Percentiles rank a stretch among this genome's conserved stretches.
Conservation (phyloP, 2,329 filamentous ascomycete species). For the Aspergillus sp. region DNA sequence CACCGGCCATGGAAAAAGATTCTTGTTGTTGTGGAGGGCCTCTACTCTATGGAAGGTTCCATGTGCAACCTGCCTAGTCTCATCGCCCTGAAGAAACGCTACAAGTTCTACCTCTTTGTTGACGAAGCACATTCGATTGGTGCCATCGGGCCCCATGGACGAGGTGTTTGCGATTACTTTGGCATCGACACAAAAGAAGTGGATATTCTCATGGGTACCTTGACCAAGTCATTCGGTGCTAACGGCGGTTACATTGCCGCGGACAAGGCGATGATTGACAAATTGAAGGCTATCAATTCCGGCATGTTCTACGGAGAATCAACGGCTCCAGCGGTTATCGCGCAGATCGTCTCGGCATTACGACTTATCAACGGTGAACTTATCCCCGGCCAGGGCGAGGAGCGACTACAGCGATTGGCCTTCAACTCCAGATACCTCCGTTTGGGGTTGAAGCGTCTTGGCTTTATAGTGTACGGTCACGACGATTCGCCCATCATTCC, state of each 20-base stretch:
- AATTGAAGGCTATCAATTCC: slow-evolving; percentile 83
- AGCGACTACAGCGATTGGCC: slow-evolving; percentile 90
- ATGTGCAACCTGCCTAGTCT: slow-evolving; percentile 97
- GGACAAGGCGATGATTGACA: slow-evolving; percentile 89
- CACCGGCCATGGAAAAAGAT: slow-evolving; percentile 99
- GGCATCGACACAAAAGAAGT: slow-evolving; percentile 84
- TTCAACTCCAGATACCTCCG: slow-evolving; percentile 99
- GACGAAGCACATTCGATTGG: slow-evolving; percentile 97
- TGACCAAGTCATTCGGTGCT: slow-evolving; percentile 97
- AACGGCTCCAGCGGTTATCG: slow-evolving; percentile 82
- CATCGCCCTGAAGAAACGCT: slow-evolving; percentile 84
- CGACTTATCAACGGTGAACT: slow-evolving; percentile 89
- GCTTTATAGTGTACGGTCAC: slow-evolving; percentile 95
- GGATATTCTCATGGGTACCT: slow-evolving; percentile 95
- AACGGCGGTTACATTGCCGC: slow-evolving; percentile 95
- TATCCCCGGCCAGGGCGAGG: slow-evolving; percentile 87
- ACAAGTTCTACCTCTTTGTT: slow-evolving; percentile 95
- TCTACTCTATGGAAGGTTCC: slow-evolving; percentile 99
- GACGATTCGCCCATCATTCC: slow-evolving; percentile 98
- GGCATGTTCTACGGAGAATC: slow-evolving; percentile 87
- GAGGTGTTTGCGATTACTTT: slow-evolving; percentile 97
- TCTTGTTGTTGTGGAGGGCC: slow-evolving; percentile 88
- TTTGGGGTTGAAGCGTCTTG: slow-evolving; percentile 92
- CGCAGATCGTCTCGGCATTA: slow-evolving; percentile 86
- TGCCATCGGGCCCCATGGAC: slow-evolving; percentile 83